phyloP scores from a whole-genome alignment of 225 moss, liverwort and hornwort species.

The Thuidium tamariscinum region DNA sequence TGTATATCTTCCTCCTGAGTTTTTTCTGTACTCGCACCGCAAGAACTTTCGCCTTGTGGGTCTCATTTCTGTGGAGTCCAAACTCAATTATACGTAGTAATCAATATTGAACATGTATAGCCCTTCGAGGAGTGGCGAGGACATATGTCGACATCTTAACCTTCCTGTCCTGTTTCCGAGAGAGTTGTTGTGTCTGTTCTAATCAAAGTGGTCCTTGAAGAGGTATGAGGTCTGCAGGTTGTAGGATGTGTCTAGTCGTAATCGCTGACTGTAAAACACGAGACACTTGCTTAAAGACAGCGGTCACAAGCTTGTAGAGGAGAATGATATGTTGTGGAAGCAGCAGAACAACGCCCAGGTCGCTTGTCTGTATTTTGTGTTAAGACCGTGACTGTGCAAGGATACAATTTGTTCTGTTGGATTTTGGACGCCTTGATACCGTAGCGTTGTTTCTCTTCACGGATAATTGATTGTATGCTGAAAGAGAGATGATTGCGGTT shows the following conservation, averaged over 20 bases:
- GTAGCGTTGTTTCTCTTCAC: neutral
- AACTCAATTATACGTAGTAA: neutral
- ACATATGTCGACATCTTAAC: neutral
- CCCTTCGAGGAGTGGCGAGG: neutral
- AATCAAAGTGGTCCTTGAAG: too few relatives aligned
- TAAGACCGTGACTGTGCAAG: neutral
- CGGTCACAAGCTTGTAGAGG: neutral
- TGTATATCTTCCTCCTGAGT: too few relatives aligned
- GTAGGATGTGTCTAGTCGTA: neutral
- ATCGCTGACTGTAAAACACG: neutral
- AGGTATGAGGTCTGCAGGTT: neutral
- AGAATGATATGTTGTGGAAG: neutral
- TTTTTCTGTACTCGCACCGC: neutral
- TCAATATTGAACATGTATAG: neutral
- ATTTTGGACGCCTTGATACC: neutral
- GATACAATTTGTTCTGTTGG: neutral
- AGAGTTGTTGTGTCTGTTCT: neutral
- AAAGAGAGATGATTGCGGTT: neutral
- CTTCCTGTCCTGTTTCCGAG: neutral
- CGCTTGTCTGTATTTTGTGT: neutral
- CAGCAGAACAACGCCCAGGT: too few relatives aligned
- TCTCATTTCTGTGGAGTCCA: neutral
- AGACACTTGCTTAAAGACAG: neutral
- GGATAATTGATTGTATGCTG: neutral
- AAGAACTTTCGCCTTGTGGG: neutral